A percentile compares a stretch with the other conserved stretches of the same genome.
These are phyloP conservation scores for Dothiorella sarmentorum DNA, from an alignment of 2,329 filamentous ascomycete species.

Conservation along the genomic window DNA sequence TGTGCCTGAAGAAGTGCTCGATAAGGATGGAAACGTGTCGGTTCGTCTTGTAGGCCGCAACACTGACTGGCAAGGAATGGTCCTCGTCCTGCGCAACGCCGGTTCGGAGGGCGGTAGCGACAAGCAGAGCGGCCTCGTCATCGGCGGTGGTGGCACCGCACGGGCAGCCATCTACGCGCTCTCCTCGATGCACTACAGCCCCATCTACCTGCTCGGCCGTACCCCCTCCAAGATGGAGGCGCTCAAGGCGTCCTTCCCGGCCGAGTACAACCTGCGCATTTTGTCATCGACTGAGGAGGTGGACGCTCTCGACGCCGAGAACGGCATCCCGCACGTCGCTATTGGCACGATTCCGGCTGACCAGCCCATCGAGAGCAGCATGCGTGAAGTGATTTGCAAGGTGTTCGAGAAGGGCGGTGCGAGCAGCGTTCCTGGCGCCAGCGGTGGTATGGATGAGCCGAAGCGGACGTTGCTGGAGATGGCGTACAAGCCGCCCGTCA, in stretches of 20 bases:
- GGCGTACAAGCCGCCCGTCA: conserved; percentile 88
- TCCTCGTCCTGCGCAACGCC: conserved; percentile 67
- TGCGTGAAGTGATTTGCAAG: conserved; percentile 61
- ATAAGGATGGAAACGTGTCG: conserved; percentile 40
- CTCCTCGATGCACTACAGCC: conserved; percentile 75
- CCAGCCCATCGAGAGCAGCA: conserved; percentile 68
- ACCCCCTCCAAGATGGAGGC: conserved; percentile 64
- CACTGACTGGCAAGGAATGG: conserved; percentile 95
- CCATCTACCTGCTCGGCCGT: conserved; percentile 84
- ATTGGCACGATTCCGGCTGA: conserved; percentile 92
- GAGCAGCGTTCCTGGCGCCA: conserved; percentile 46
- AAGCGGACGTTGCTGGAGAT: conserved; percentile 74
- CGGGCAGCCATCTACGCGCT: conserved; percentile 88
- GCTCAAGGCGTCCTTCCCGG: conserved; percentile 70
- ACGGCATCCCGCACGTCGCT: conserved; percentile 63
- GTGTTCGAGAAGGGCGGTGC: conserved; percentile 44
- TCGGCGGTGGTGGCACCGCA: conserved; percentile 89
- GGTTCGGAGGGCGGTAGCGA: conserved; percentile 46
- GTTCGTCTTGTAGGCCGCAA: conserved; percentile 75
- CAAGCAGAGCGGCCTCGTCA: conserved; percentile 61
- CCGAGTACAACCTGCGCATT: conserved; percentile 66
- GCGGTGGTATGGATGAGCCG: conserved; percentile 31
- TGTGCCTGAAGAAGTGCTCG: conserved; percentile 53
- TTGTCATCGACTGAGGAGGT: conserved; percentile 54
- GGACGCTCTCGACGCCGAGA: conserved; percentile 44